Evolutionary conservation across 1,139 yeast species (phyloP), one percentile per base, ranked within the genome.

Genomic region (Suhomyces bribrorum): DNA sequence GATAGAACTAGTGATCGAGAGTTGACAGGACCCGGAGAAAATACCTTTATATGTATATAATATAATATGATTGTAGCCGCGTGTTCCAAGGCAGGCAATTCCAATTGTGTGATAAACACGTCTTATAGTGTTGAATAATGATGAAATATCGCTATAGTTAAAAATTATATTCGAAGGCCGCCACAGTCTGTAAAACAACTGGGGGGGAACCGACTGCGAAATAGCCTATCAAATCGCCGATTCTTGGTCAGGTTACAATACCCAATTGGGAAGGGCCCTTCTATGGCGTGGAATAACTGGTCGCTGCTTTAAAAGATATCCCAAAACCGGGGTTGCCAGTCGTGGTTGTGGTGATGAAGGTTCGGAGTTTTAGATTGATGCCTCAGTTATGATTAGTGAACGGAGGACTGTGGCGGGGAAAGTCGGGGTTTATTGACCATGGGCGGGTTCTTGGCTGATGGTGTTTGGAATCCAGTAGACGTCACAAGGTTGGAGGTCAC

Each of bases 41-140:
- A 8, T 20, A 2, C 5, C 23, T 20, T n/a, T 20, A 20, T 20
- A n/a, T 18, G 8, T 18, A 18, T 18, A 8, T 20, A 20, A 8
- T 8, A n/a, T 20, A 20, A 20, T 20, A 20, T 8, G 11, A n/a
- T 20, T 20, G 23, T n/a, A 8, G 23, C 23, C 23, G 23, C 14
- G 29, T 24, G 31, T 9, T 23, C 14, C 13, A 14, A 14, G 29
- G 31, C 28, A 16, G 31, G 18, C 29, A 25, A n/a, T 30, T 33
- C 26, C 30, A 18, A 31, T 36, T 36, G 32, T 36, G 39, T 36
- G 39, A 31, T 36, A 14, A 28, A 31, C 32, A 27, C 39, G 35
- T 31, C 26, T 36, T 23, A 30, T 14, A 14, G 26, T 15, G 15
- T 9, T 15, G 6, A 13, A 15, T 15, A 16, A 31, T 31, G 34